Base-by-base conservation (phyloP, 768 basidiomycete species). In the Sporobolomyces pararoseus region DNA sequence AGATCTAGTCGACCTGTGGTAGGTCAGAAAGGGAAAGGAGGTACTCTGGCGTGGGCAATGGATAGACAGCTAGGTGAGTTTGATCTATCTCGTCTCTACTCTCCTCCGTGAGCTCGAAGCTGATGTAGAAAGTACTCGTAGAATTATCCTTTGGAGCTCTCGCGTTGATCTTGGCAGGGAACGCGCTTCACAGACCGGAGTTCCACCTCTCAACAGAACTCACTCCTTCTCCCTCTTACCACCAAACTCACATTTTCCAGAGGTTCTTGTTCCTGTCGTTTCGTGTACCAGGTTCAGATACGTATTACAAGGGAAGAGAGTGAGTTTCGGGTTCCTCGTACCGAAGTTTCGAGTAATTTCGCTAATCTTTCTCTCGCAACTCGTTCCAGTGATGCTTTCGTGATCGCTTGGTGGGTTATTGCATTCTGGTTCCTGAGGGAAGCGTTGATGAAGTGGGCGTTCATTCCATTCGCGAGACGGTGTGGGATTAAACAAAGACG, bases 391-490 rank as follows among this genome's bases (percentile, higher is more conserved):
- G 96, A 99, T 78, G 79, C 84, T n/a, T 91, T 86, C 77, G 78
- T 95, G 76, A 83, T 93, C 66, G 80, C 92, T 64, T 84, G 87
- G n/a, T 89, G 85, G 79, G 90, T 96, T 66, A 85, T 88, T 19
- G 81, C 88, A 74, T 92, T 96, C 86, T 91, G 91, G n/a, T 75
- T 92, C 61, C 79, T 91, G 32, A 86, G 96, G 70, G 94, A 95
- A 81, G 80, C 85, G 37, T 79, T 86, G 47, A 86, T 96, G 75
- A 79, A 93, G 27, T 83, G 82, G 73, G 74, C 93, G 39, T 85
- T 91, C 70, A 87, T 88, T 77, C 91, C 93, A 14, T 85, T 96
- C 64, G 93, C 90, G 23, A 82, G 83, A 46, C 88, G 86, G 85
- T 88, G 87, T 72, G 84, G 96, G 31, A 74, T 69, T 80, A 82